phyloP scores from a whole-genome alignment of 2,329 filamentous ascomycete genomes.

The Penicillium sp. region DNA sequence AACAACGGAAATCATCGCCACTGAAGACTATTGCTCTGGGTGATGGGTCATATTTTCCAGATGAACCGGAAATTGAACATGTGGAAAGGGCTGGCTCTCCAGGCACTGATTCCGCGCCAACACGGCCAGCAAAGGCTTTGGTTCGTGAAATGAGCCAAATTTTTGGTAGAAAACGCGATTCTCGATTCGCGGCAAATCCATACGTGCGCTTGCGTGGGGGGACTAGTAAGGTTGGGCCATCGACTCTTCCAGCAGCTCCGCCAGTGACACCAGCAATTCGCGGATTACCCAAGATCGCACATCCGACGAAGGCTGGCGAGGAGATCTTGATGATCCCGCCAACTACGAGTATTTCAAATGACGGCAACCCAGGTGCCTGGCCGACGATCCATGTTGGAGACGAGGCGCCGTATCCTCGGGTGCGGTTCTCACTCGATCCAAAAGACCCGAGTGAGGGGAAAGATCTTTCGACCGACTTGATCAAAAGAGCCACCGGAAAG shows the following conservation, averaged over 20 bases:
- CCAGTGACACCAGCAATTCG: background rate
- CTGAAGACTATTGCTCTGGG: background rate
- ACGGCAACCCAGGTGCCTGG: background rate
- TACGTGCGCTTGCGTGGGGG: background rate
- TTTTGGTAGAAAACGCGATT: background rate
- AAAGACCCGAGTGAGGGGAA: background rate
- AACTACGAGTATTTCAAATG: background rate
- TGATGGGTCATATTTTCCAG: background rate
- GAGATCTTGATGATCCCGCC: background rate
- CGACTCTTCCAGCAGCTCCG: background rate
- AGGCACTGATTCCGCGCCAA: background rate
- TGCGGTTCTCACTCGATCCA: slow-evolving; percentile 6
- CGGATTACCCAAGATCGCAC: background rate
- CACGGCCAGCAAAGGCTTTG: background rate
- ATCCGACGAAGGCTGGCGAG: background rate
- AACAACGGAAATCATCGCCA: background rate
- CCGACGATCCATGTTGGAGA: slow-evolving; percentile 13
- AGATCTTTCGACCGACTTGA: background rate
- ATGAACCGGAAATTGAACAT: background rate
- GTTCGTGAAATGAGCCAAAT: background rate
- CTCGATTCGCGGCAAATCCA: background rate
- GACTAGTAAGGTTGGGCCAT: background rate
- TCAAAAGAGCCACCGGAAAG: background rate
- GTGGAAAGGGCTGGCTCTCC: background rate
- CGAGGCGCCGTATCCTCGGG: slow-evolving; percentile 11